Evolutionary conservation across 306 rosid genomes (phyloP), one percentile per base, ranked within the genome.

Genomic region (Castanopsis chinensis): DNA sequence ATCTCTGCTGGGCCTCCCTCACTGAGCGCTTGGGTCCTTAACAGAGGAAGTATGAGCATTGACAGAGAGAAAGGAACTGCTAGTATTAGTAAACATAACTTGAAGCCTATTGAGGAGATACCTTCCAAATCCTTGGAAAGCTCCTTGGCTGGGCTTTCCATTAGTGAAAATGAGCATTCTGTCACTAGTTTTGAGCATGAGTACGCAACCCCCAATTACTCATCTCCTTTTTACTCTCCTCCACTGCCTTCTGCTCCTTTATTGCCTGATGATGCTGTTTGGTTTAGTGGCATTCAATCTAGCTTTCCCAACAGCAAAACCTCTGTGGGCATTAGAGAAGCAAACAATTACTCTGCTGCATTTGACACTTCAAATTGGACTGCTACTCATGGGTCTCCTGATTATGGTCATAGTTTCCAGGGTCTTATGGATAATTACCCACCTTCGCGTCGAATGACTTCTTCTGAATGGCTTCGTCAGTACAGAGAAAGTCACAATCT

Each of bases 381-480:
- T 84, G 60, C 88, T 43, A 71, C 86, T 75, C 87, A 71, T 68
- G 85, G 65, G 72, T 84, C 88, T 55, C 83, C 71, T 7, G 85
- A 74, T 65, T 87, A 81, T 80, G 87, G 85, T 78, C 90, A 84
- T 68, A 12, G 79, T 80, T 72, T 79, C 81, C 85, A 81, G 15
- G 85, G 83, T 69, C 80, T 83, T 45, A 11, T 83, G 55, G 75
- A 69, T 71, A 85, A 79, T 28, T 83, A 83, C 72, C 85, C 91
- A 23, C 86, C 92, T 15, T 75, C 88, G 3, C 90, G 91, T 14
- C 90, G 49, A 86, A 84, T 96, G 96, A 90, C 93, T 73, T 96
- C 99, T 59, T 90, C 98, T 1, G 99, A 96, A 87, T 96, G 99
- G 99, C 92, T 96, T 80, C 96, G 97, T 41, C 92, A 92, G 88